Conservation (phyloP, 2,329 filamentous ascomycete species). For the Cyanodermella asteris region DNA sequence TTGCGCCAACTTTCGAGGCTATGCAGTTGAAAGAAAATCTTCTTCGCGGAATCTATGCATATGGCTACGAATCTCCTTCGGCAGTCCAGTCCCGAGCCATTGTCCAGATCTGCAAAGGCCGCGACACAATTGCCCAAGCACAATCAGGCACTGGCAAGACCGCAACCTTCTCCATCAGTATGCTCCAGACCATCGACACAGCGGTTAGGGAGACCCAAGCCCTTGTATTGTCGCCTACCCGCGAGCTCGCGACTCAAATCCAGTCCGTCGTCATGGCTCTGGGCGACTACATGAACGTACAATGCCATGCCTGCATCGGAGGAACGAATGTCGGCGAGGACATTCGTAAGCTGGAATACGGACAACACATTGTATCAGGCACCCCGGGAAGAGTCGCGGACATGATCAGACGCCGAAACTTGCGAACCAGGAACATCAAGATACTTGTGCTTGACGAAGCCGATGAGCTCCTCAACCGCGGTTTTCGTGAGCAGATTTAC, state of each 20-base stretch:
- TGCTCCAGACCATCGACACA: slow-evolving; percentile 88
- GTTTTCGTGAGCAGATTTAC: slow-evolving; percentile 97
- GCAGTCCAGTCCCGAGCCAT: slow-evolving; percentile 96
- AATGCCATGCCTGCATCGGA: slow-evolving; percentile 96
- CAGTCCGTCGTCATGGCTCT: slow-evolving; percentile 98
- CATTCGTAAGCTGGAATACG: slow-evolving; percentile 91
- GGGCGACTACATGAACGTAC: slow-evolving; percentile 99
- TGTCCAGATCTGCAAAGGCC: slow-evolving; percentile 95
- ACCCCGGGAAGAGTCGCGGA: slow-evolving; percentile 91
- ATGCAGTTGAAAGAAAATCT: slow-evolving; percentile 98
- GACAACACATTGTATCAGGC: slow-evolving; percentile 91
- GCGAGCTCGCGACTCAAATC: slow-evolving; percentile 93
- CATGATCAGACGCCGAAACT: slow-evolving; percentile 54
- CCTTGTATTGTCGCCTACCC: slow-evolving; percentile 82
- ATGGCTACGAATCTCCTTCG: slow-evolving; percentile 94
- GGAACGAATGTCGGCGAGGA: slow-evolving; percentile 96
- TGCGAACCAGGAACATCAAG: slow-evolving; percentile 55
- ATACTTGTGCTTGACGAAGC: slow-evolving; percentile 60
- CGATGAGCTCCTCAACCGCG: slow-evolving; percentile 67
- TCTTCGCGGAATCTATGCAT: slow-evolving; percentile 90
- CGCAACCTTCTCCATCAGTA: slow-evolving; percentile 87
- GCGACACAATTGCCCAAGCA: slow-evolving; percentile 94
- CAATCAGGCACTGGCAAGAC: slow-evolving; percentile 96
- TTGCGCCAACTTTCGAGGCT: slow-evolving; percentile 74
- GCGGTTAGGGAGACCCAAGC: slow-evolving; percentile 83